A percentile compares a stretch with the other conserved stretches of the same genome.
Conservation (phyloP, 225 moss, liverwort and hornwort genomes). For the Polytrichum formosum region DNA sequence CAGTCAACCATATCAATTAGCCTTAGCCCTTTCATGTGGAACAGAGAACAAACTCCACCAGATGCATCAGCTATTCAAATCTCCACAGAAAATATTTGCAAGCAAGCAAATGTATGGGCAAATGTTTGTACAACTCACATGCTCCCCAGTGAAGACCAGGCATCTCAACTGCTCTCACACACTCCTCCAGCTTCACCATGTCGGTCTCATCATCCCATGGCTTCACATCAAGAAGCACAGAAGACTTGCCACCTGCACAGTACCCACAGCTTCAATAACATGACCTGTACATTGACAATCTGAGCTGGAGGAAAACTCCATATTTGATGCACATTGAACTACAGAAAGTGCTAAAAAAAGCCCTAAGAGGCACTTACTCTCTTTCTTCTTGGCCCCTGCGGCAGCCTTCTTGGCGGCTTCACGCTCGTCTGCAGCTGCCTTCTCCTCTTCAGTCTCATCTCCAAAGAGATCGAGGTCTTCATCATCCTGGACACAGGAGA, state of each 20-base stretch:
- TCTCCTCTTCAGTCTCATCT: conserved; percentile 58
- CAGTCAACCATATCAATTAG: too few species aligned
- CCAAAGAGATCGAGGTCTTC: conserved; percentile 53
- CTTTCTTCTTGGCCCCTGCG: conserved; percentile 34
- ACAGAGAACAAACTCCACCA: too few species aligned
- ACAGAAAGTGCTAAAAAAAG: background rate
- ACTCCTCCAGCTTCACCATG: conserved; percentile 65
- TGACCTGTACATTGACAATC: background rate
- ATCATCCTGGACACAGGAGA: conserved; percentile 29
- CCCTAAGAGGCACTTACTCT: conserved; percentile 26
- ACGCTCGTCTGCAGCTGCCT: conserved; percentile 36
- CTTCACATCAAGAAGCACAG: conserved; percentile 80
- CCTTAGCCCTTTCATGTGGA: too few species aligned
- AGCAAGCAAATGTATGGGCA: too few species aligned
- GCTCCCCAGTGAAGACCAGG: conserved; percentile 82
- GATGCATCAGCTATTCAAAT: too few species aligned
- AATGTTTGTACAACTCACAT: conserved; percentile 32
- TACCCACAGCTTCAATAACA: background rate
- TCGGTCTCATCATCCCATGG: conserved; percentile 87
- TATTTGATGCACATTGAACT: background rate
- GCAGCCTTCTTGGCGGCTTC: conserved; percentile 29
- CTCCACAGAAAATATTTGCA: too few species aligned
- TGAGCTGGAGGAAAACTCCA: background rate
- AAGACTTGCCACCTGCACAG: conserved; percentile 57
- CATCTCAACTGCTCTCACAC: conserved; percentile 52